A percentile compares a stretch with the other conserved stretches of the same genome.
Conservation (phyloP, 768 basidiomycete genomes). For the Pholiota conissans region DNA sequence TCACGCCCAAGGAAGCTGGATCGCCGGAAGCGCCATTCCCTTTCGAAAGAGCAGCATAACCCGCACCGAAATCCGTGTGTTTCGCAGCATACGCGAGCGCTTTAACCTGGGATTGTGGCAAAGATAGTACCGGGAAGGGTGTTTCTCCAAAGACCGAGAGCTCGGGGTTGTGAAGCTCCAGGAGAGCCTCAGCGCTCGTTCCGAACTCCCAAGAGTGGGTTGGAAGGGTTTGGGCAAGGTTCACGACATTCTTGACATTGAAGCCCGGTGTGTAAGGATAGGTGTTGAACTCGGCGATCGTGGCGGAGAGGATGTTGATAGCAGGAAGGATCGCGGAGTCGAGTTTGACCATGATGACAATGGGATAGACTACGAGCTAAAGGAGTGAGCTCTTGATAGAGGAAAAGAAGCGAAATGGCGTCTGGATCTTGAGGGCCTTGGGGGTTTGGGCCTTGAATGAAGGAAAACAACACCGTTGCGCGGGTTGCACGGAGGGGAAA, state of each 20-base stretch:
- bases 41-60: constrained; percentile 30
- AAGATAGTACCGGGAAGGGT: constrained; percentile 34
- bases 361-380: background rate
- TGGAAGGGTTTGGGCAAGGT: constrained; percentile 35
- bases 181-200: constrained; percentile 37
- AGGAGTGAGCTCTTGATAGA: background rate
- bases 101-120: constrained; percentile 20
- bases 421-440: background rate
- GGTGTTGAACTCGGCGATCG: constrained; percentile 20
- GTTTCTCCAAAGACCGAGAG: constrained; percentile 41
- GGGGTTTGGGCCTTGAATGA: no score
- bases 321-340: constrained; percentile 17
- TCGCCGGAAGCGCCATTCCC: constrained; percentile 45
- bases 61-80: constrained; percentile 37
- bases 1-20: constrained; percentile 48
- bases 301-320: constrained; percentile 14
- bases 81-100: constrained; percentile 38
- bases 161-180: constrained; percentile 43
- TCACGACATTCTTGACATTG: constrained; percentile 32
- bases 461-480: background rate
- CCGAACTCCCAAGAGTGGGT: constrained; percentile 51
- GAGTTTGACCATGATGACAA: constrained; percentile 19
- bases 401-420: background rate
- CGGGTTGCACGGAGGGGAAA: background rate
- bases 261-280: constrained; percentile 39